Evolutionary conservation across 2,329 filamentous ascomycete species (phyloP).

Genomic region (Sarocladiaceae sp.): DNA sequence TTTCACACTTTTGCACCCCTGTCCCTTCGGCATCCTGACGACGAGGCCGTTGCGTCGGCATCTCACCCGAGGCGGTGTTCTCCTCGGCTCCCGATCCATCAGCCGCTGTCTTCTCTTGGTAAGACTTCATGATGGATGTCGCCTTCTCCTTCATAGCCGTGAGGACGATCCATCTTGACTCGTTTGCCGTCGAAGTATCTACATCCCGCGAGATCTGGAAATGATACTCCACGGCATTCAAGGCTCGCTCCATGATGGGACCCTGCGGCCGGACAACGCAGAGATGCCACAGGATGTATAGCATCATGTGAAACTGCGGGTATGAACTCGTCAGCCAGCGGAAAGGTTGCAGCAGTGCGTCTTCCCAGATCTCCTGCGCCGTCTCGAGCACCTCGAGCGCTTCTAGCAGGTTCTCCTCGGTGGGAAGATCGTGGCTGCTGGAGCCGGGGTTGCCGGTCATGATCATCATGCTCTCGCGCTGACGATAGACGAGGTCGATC

Average conservation of each 20-base stretch:
- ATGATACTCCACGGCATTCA: constrained; percentile 19
- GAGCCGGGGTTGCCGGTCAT: background rate
- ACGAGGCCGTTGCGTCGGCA: too few species aligned
- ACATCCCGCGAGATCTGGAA: constrained; percentile 7
- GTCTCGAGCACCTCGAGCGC: constrained; percentile 28
- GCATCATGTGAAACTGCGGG: constrained; percentile 35
- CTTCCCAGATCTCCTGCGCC: constrained; percentile 19
- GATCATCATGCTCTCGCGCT: background rate
- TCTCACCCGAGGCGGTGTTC: background rate
- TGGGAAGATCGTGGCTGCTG: constrained; percentile 18
- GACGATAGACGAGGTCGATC: constrained; percentile 22
- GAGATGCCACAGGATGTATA: constrained; percentile 37
- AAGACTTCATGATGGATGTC: constrained; percentile 15
- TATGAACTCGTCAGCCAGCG: constrained; percentile 32
- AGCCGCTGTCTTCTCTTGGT: constrained; percentile 1
- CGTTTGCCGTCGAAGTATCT: constrained; percentile 7
- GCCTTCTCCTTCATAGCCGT: constrained; percentile 25
- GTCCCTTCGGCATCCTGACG: background rate
- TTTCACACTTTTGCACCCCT: background rate
- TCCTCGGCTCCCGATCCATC: background rate
- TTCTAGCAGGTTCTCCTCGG: constrained; percentile 25
- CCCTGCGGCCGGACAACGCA: constrained; percentile 31
- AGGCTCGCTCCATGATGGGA: constrained; percentile 23
- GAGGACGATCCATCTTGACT: constrained; percentile 25
- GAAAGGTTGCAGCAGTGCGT: constrained; percentile 31